Percentiles rank a stretch among this genome's conserved stretches.
Evolutionary conservation across 805 yeast species (phyloP).

Genomic region (Zygosaccharomyces bisporus): DNA sequence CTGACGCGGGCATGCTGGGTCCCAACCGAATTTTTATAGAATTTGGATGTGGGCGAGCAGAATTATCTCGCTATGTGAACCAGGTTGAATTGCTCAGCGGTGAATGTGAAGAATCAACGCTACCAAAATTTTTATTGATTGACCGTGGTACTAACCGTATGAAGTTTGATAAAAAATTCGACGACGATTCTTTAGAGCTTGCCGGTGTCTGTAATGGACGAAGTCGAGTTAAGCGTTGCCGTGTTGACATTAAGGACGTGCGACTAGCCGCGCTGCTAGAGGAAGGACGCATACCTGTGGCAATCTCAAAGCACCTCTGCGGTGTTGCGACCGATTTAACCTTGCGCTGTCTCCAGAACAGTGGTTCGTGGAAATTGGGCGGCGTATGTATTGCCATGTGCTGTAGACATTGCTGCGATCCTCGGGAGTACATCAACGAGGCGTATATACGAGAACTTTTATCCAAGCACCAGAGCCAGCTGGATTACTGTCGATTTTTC

Average conservation of each 20-base stretch:
- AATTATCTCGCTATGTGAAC: conserved; percentile 62
- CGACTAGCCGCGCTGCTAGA: conserved; percentile 45
- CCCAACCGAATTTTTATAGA: conserved; percentile 49
- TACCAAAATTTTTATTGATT: conserved; percentile 50
- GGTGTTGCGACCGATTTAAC: conserved; percentile 94
- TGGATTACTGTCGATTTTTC: conserved; percentile 38
- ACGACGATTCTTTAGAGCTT: conserved; percentile 42
- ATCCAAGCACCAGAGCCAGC: conserved; percentile 38
- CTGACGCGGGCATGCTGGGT: conserved; percentile 25
- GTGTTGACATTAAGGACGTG: conserved; percentile 79
- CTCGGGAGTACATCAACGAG: conserved; percentile 39
- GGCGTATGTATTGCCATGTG: conserved; percentile 88
- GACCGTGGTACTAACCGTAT: conserved; percentile 75
- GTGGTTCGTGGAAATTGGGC: conserved; percentile 34
- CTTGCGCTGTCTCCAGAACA: conserved; percentile 54
- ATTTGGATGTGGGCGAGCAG: conserved; percentile 92
- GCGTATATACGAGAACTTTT: conserved; percentile 37
- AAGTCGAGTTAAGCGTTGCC: conserved; percentile 21
- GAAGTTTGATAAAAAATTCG: conserved; percentile 71
- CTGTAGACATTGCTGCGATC: conserved; percentile 80
- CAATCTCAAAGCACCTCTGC: conserved; percentile 83
- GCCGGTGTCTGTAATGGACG: conserved; percentile 28
- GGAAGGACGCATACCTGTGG: conserved; percentile 38
- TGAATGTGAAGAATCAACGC: conserved; percentile 19
- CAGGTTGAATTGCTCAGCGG: conserved; percentile 14